Base-by-base conservation (phyloP, 208 protist species). In the Trypanosoma congolense region DNA sequence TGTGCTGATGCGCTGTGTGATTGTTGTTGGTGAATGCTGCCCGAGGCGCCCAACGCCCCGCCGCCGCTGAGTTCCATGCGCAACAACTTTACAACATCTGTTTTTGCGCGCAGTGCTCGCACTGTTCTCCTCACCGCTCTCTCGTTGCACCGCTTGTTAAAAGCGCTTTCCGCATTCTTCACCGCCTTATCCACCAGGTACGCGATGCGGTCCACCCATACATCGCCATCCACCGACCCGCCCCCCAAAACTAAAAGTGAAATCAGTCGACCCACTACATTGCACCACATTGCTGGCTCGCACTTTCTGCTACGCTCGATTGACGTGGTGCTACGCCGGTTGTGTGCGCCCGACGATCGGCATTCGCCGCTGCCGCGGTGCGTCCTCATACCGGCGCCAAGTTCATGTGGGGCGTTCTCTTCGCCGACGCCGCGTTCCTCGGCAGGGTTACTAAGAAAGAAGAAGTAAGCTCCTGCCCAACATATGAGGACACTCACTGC, bases 271-370 rank as follows among this genome's bases (percentile, higher is more conserved):
- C 71, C 45, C 10, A 89, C 30, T 9, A 77, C 61, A 43, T 85
- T 86, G 40, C 80, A 61, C 85, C 85, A 92, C 56, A 71, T 63
- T 44, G 73, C 70, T 35, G 58, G 66, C 40, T 92, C 84, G 24
- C 41, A 40, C 44, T 50, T 54, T 1, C 38, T 41, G 40, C 53
- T 59, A 12, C 46, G 30, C 43, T 60, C 52, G 26, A 55, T 30
- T 29, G 46, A 36, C 21, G 46, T n/a, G 1, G 45, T 42, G 19
- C 46, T 42, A 2, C 53, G 52, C 24, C 6, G 9, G 6, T 2
- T 26, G 36, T 61, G 31, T 22, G 12, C 33, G 21, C 28, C 53
- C 0, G 52, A 16, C 36, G 16, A 0, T n/a, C 4, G 35, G 19
- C 49, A 0, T 3, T n/a, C 6, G n/a, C 25, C 21, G 18, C 2